Conservation (phyloP, 768 basidiomycete genomes). For the Tephrocybe sp. region DNA sequence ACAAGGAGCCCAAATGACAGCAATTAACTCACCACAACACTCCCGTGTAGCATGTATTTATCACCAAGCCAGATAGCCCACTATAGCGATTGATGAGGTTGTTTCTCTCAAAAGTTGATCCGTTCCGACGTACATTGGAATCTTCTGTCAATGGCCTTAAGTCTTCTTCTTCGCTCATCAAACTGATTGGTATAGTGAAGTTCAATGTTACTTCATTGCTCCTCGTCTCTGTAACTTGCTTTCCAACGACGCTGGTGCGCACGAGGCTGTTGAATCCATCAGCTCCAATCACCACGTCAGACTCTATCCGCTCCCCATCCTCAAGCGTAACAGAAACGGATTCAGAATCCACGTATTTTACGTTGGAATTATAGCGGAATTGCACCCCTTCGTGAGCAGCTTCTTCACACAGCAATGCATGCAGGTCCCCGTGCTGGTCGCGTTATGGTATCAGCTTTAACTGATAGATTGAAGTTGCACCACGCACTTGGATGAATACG, state of each 20-base stretch:
- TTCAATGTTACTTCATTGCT: constrained; percentile 30
- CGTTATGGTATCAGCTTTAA: no score
- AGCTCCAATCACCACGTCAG: constrained; percentile 60
- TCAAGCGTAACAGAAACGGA: constrained; percentile 36
- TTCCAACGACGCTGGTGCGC: constrained; percentile 32
- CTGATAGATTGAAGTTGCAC: no score
- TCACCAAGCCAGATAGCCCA: constrained; percentile 36
- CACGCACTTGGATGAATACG: constrained; percentile 26
- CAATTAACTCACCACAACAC: constrained; percentile 23
- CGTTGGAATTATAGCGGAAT: constrained; percentile 40
- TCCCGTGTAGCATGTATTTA: constrained; percentile 26
- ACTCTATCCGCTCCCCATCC: constrained; percentile 41
- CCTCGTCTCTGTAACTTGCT: constrained; percentile 20
- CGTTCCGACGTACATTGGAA: constrained; percentile 26
- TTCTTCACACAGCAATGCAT: constrained; percentile 44
- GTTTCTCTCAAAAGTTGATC: background rate
- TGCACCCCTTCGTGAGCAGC: constrained; percentile 48
- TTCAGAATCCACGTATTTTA: constrained; percentile 29
- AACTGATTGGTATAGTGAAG: constrained; percentile 30
- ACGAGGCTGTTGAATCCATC: constrained; percentile 51
- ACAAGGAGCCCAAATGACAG: background rate
- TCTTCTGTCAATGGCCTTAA: constrained; percentile 26
- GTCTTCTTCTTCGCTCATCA: constrained; percentile 32
- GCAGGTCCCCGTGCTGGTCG: constrained; percentile 52
- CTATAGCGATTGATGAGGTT: constrained; percentile 18